Evolutionary conservation across 2,329 filamentous ascomycete genomes (phyloP).

Genomic region (Cladosporium oxysporum): DNA sequence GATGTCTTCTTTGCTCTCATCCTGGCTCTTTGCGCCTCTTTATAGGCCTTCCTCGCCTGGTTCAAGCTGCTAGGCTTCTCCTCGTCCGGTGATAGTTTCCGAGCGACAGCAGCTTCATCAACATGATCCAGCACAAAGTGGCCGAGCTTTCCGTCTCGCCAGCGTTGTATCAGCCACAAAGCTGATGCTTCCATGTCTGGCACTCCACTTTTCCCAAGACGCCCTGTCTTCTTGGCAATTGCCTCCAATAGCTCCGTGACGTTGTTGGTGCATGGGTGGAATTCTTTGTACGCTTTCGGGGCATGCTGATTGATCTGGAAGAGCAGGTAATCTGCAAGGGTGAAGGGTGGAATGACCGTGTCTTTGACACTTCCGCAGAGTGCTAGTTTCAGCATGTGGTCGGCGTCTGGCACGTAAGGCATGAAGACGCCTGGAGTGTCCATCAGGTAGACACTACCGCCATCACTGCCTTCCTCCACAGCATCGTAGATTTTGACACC

Average conservation of each 20-base stretch:
- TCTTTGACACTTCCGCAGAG: constrained; percentile 90
- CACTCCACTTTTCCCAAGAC: constrained; percentile 70
- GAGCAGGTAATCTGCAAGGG: constrained; percentile 86
- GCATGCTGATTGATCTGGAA: constrained; percentile 75
- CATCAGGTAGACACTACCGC: constrained; percentile 73
- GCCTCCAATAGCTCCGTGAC: constrained; percentile 69
- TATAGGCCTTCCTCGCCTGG: constrained; percentile 68
- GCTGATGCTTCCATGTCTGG: constrained; percentile 73
- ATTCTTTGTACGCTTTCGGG: constrained; percentile 63
- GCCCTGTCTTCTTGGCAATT: constrained; percentile 73
- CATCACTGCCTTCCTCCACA: constrained; percentile 51
- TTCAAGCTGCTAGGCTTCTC: constrained; percentile 59
- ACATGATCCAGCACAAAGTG: constrained; percentile 79
- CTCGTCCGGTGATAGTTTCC: constrained; percentile 49
- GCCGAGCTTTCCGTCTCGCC: constrained; percentile 75
- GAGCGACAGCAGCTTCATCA: constrained; percentile 59
- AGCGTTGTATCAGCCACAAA: constrained; percentile 77
- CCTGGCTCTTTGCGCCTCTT: constrained; percentile 47
- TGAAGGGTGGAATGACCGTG: constrained; percentile 73
- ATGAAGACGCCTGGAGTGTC: constrained; percentile 96
- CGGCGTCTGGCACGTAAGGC: constrained; percentile 80
- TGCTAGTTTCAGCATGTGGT: constrained; percentile 93
- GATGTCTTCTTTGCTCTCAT: constrained; percentile 19
- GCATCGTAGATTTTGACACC: constrained; percentile 77
- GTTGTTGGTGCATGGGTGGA: constrained; percentile 77